Evolutionary conservation across 495 filamentous ascomycete genomes (phyloP), one percentile per base, ranked within the genome.

Genomic region (Penicillium ochrochloron): DNA sequence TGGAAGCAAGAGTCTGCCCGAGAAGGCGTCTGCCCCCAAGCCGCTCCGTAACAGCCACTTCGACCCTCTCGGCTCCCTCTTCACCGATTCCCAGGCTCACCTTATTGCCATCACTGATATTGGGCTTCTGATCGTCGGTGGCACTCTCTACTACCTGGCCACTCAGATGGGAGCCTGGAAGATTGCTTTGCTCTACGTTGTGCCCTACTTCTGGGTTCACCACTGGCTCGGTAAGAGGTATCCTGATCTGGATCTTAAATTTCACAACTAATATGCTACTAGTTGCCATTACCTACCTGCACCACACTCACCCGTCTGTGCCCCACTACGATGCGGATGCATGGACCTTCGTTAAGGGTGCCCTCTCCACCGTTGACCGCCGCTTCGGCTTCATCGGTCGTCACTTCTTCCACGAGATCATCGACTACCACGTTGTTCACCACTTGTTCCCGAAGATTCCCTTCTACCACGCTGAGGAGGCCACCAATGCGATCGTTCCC

Each of bases 381-480:
- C 90, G 93, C 70, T 92, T 94, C 67, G 92, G 93, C 58, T 95
- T 94, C 80, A 89, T 94, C 72, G 93, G 93, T 41, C 90, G 91
- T 62, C 86, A 89, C 66, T 83, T 96, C 66, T 85, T 96, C 79
- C 92, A 96, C 81, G 91, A 92, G 72, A 95, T 96, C 75, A 90
- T 94, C 76, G 93, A 97, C 79, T 93, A 91, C 53, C 92, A 96
- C 80, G 92, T 97, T 59, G 84, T 94, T 48, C 92, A 97, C 82
- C 92, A 96, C 83, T 90, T 92, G 73, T 87, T 95, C 69, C 86
- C 84, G 73, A 87, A 84, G 66, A 97, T 96, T 61, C 93, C 92
- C 57, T 96, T 96, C 79, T 96, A 97, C 81, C 85, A 95, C 68
- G 92, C 92, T 67, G 92, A 95, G 71, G 91, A 95, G 79, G 93